These are phyloP conservation scores for Sporisorium exsertum DNA, from an alignment of 1,284 basidiomycete genomes.

Conservation along the genomic window DNA sequence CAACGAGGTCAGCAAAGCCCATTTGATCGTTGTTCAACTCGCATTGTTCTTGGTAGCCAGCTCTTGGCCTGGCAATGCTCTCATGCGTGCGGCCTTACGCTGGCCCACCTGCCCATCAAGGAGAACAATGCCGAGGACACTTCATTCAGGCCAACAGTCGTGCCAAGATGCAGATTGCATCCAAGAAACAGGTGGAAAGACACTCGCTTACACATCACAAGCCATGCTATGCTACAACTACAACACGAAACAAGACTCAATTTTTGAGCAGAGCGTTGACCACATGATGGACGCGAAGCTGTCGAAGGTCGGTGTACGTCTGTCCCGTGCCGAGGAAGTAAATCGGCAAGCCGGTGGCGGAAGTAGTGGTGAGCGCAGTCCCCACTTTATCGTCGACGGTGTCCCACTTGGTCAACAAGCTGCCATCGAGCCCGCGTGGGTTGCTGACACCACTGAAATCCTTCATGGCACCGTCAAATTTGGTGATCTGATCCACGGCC, in stretches of 20 bases:
- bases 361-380: conserved; percentile 65
- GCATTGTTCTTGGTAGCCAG: no score
- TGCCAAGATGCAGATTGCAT: not conserved
- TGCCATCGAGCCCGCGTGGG: conserved; percentile 65
- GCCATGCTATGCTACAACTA: conserved; percentile 8
- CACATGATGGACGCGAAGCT: conserved; percentile 66
- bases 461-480: conserved; percentile 66
- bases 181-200: not conserved
- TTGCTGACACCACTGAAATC: conserved; percentile 66
- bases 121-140: not conserved
- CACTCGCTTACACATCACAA: not conserved
- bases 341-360: conserved; percentile 66
- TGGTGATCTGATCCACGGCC: conserved; percentile 67
- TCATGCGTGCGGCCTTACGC: no score
- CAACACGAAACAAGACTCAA: conserved; percentile 11
- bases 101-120: no score
- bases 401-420: conserved; percentile 69
- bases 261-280: conserved; percentile 67
- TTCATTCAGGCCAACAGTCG: not conserved
- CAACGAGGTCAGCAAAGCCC: no score
- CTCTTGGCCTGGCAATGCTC: no score
- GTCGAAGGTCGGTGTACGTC: conserved; percentile 68
- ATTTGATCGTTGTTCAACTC: no score
- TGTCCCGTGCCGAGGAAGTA: conserved; percentile 68
- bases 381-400: conserved; percentile 69